Conservation (phyloP, 805 yeast genomes). For the Saccharomycopsis sp. region DNA sequence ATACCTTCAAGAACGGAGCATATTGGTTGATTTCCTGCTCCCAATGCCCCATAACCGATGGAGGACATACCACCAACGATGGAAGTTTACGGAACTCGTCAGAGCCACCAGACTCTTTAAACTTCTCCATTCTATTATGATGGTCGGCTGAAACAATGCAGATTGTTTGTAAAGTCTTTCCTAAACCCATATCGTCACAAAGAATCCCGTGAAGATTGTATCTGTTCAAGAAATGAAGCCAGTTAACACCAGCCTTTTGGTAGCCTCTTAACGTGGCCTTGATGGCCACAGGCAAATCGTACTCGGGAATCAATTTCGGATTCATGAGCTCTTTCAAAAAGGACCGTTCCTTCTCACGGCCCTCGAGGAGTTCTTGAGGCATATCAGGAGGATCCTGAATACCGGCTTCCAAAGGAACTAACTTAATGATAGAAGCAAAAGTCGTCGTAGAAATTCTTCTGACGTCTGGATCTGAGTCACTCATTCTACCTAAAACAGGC, state of each 20-base stretch:
- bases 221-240: slow-evolving; percentile 93
- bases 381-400: slow-evolving; percentile 91
- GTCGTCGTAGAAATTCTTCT: slow-evolving; percentile 89
- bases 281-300: slow-evolving; percentile 82
- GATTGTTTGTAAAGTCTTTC: slow-evolving; percentile 93
- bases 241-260: slow-evolving; percentile 97
- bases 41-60: slow-evolving; percentile 98
- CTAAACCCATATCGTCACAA: slow-evolving; percentile 99
- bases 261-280: slow-evolving; percentile 90
- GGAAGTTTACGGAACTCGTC: slow-evolving; percentile 72
- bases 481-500: slow-evolving; percentile 96
- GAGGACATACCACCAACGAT: slow-evolving; percentile 88
- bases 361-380: slow-evolving; percentile 75
- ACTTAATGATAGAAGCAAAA: slow-evolving; percentile 89
- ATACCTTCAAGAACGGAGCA: slow-evolving; percentile 76
- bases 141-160: slow-evolving; percentile 97
- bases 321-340: slow-evolving; percentile 98
- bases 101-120: slow-evolving; percentile 42
- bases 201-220: slow-evolving; percentile 94
- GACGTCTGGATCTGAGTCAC: slow-evolving; percentile 87
- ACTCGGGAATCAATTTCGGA: slow-evolving; percentile 81
- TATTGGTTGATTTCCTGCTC: slow-evolving; percentile 88
- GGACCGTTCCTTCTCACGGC: slow-evolving; percentile 90
- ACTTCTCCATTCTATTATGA: slow-evolving; percentile 71
- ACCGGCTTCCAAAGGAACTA: slow-evolving; percentile 96